A percentile compares a stretch with the other conserved stretches of the same genome.
phyloP scores from a whole-genome alignment of 1,139 yeast genomes.

The Kodamaea arcana region DNA sequence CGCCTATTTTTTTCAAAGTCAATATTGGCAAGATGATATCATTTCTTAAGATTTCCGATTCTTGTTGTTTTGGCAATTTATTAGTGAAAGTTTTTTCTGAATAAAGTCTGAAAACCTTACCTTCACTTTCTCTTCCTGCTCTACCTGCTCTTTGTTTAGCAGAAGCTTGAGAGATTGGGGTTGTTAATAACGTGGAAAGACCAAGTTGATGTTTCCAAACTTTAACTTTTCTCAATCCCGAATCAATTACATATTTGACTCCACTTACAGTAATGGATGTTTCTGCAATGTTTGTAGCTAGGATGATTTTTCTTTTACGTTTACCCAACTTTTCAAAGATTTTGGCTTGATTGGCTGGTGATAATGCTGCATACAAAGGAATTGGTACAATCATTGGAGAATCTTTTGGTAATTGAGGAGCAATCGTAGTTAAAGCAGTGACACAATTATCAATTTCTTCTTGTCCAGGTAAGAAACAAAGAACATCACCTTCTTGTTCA shows the following conservation, averaged over 20 bases:
- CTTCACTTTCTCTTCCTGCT: slow-evolving; percentile 94
- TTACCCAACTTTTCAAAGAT: slow-evolving; percentile 63
- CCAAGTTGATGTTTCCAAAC: slow-evolving; percentile 94
- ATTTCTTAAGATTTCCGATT: slow-evolving; percentile 85
- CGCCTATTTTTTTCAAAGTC: slow-evolving; percentile 78
- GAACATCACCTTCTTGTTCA: slow-evolving; percentile 81
- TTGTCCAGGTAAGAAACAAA: slow-evolving; percentile 92
- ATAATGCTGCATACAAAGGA: slow-evolving; percentile 90
- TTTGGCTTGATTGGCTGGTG: slow-evolving; percentile 75
- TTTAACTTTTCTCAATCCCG: slow-evolving; percentile 88
- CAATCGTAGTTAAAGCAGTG: slow-evolving; percentile 52
- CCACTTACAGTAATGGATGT: slow-evolving; percentile 96
- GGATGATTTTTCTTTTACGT: slow-evolving; percentile 72
- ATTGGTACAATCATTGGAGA: slow-evolving; percentile 74
- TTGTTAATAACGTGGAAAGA: slow-evolving; percentile 81
- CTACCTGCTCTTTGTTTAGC: slow-evolving; percentile 97
- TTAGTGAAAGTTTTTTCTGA: slow-evolving; percentile 61
- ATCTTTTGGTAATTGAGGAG: slow-evolving; percentile 65
- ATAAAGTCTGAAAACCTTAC: slow-evolving; percentile 83
- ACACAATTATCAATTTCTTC: slow-evolving; percentile 93
- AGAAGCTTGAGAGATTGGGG: slow-evolving; percentile 90
- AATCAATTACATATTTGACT: slow-evolving; percentile 87
- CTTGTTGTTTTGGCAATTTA: slow-evolving; percentile 71
- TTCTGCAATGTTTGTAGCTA: slow-evolving; percentile 95
- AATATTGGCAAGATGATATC: slow-evolving; percentile 82